A percentile compares a stretch with the other conserved stretches of the same genome.
These are phyloP conservation scores for Hortaea werneckii DNA, from an alignment of 2,329 filamentous ascomycete genomes.

Conservation along the genomic window DNA sequence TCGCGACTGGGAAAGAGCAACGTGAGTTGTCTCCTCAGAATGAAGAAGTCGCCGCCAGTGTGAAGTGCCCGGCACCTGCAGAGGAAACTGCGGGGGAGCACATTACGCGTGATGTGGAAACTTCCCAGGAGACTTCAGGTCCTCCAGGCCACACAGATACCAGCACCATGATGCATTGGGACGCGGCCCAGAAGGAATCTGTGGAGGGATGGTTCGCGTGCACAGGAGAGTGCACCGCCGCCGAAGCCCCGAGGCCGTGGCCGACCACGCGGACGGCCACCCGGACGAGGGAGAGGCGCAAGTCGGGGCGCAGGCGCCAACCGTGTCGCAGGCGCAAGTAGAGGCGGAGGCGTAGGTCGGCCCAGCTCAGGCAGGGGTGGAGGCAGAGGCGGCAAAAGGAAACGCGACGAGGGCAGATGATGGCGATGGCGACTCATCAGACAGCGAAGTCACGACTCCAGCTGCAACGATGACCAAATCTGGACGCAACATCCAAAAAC, in stretches of 20 bases:
- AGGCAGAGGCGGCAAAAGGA: conserved; percentile 26
- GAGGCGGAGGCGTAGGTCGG: conserved; percentile 8
- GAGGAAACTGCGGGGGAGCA: conserved; percentile 38
- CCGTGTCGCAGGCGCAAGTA: conserved; percentile 9
- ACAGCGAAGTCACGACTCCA: conserved; percentile 38
- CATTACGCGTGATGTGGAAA: conserved; percentile 36
- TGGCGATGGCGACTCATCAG: conserved; percentile 31
- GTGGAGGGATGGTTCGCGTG: not conserved
- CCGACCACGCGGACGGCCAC: conserved; percentile 8
- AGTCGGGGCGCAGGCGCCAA: conserved; percentile 6
- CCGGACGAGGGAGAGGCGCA: conserved; percentile 29
- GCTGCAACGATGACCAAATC: conserved; percentile 63
- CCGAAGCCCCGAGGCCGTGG: conserved; percentile 6
- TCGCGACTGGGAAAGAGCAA: not conserved
- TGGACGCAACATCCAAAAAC: conserved; percentile 60
- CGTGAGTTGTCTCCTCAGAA: conserved; percentile 24
- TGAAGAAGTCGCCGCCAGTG: conserved; percentile 31
- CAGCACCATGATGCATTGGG: not conserved
- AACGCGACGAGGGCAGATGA: conserved; percentile 27
- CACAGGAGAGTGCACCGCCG: conserved; percentile 1
- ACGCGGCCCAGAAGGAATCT: not conserved
- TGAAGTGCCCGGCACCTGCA: conserved; percentile 26
- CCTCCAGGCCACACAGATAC: not conserved
- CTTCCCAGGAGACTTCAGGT: conserved; percentile 30
- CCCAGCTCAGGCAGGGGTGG: conserved; percentile 29